Conservation (phyloP, 305 asterid genomes). For the Euphrasia arctica region DNA sequence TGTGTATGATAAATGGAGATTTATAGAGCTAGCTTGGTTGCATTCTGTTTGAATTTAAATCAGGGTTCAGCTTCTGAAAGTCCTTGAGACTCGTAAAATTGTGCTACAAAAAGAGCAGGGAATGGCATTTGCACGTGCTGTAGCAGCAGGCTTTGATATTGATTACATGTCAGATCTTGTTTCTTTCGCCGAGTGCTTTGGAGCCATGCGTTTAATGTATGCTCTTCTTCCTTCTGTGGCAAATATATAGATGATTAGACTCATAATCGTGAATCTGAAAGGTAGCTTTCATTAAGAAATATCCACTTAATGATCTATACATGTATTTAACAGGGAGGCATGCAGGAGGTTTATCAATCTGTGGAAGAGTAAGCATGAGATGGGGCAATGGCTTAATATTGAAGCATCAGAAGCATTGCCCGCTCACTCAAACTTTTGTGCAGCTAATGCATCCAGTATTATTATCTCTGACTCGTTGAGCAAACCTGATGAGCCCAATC, state of each 20-base stretch:
- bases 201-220: slow-evolving; percentile 66
- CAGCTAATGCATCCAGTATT: slow-evolving; percentile 51
- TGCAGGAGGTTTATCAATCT: slow-evolving; percentile 56
- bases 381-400: slow-evolving; percentile 70
- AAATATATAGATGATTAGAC: background rate
- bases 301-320: slow-evolving; percentile 15
- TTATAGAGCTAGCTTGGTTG: slow-evolving; percentile 8
- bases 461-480: slow-evolving; percentile 40
- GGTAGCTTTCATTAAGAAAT: background rate
- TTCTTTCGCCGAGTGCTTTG: slow-evolving; percentile 62
- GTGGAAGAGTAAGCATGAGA: slow-evolving; percentile 75
- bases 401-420: slow-evolving; percentile 60
- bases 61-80: slow-evolving; percentile 70
- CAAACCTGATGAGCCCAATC: slow-evolving; percentile 41
- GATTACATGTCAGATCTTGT: slow-evolving; percentile 48
- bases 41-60: slow-evolving; percentile 16
- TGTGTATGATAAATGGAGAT: background rate
- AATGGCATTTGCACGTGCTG: slow-evolving; percentile 82
- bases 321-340: slow-evolving; percentile 55
- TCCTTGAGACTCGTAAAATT: slow-evolving; percentile 55
- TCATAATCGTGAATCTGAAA: background rate
- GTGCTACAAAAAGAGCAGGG: slow-evolving; percentile 65
- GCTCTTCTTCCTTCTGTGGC: slow-evolving; percentile 18
- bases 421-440: slow-evolving; percentile 41
- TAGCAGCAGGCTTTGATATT: slow-evolving; percentile 68